These are phyloP conservation scores for Pseudopediastrum boryanum DNA, from an alignment of 139 green algal species.

Conservation along the genomic window DNA sequence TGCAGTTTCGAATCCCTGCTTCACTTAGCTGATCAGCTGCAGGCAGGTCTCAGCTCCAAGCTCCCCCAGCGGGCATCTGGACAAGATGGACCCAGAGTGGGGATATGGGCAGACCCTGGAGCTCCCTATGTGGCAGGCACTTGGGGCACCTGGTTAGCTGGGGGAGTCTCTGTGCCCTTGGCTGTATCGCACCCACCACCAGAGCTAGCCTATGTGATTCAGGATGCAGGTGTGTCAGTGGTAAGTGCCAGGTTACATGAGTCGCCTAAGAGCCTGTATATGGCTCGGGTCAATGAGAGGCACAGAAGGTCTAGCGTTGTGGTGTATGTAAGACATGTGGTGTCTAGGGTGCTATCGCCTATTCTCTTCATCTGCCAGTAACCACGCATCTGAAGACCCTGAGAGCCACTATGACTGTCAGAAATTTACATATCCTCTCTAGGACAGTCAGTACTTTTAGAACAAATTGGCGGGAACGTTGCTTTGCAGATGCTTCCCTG, in stretches of 20 bases:
- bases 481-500: too few species aligned
- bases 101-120: conserved; percentile 43
- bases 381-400: conserved; percentile 33
- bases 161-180: conserved; percentile 86
- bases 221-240: conserved; percentile 66
- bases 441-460: too few species aligned
- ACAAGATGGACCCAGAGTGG: conserved; percentile 42
- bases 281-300: not conserved
- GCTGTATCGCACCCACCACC: conserved; percentile 74
- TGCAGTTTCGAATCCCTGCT: conserved; percentile 21
- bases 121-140: conserved; percentile 47
- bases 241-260: conserved; percentile 35
- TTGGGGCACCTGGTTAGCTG: conserved; percentile 82
- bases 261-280: not conserved
- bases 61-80: not conserved
- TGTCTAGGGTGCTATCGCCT: not conserved
- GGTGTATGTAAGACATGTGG: not conserved
- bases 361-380: too few species aligned
- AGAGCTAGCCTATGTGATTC: conserved; percentile 85
- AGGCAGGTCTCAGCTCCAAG: not conserved
- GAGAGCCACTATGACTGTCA: too few species aligned
- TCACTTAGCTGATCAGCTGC: not conserved
- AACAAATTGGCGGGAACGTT: too few species aligned
- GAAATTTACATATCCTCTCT: too few species aligned
- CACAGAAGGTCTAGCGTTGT: not conserved